A percentile compares a stretch with the other conserved stretches of the same genome.
These are phyloP conservation scores for Pythium aristosporum DNA, from an alignment of 352 stramenopile species.

Conservation along the genomic window DNA sequence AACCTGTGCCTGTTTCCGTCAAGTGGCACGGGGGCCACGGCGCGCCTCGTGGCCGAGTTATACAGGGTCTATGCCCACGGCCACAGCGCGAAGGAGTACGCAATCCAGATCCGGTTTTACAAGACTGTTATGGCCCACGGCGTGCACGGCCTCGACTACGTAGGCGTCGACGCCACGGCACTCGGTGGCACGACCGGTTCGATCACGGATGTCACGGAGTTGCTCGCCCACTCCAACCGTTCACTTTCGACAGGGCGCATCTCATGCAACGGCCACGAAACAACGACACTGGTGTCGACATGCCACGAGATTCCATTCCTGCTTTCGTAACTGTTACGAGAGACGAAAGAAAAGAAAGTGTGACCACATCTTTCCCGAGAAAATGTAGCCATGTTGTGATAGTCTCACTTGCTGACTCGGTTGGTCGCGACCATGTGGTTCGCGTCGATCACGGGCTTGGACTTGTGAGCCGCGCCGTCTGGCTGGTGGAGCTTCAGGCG, in stretches of 20 bases:
- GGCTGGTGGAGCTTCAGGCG: conserved; percentile 59
- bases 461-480: conserved; percentile 35
- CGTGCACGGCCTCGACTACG: conserved; percentile 47
- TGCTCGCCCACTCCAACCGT: no score
- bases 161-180: conserved; percentile 35
- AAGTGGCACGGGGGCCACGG: conserved; percentile 11
- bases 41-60: conserved; percentile 39
- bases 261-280: no score
- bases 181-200: no score
- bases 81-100: conserved; percentile 23
- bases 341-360: no score
- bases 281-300: no score
- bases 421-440: conserved; percentile 85
- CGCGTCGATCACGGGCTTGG: conserved; percentile 65
- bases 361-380: no score
- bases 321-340: no score
- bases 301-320: no score
- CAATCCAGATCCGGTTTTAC: conserved; percentile 39
- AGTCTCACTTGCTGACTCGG: conserved; percentile 40
- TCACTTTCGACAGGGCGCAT: no score
- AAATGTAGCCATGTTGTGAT: conserved; percentile 12
- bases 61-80: conserved; percentile 37
- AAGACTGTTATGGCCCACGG: conserved; percentile 46
- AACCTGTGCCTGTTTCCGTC: conserved; percentile 18
- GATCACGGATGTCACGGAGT: no score